Percentiles rank a stretch among this genome's conserved stretches.
Conservation (phyloP, 2,329 filamentous ascomycete species). For the Fusarium fujikuroi region DNA sequence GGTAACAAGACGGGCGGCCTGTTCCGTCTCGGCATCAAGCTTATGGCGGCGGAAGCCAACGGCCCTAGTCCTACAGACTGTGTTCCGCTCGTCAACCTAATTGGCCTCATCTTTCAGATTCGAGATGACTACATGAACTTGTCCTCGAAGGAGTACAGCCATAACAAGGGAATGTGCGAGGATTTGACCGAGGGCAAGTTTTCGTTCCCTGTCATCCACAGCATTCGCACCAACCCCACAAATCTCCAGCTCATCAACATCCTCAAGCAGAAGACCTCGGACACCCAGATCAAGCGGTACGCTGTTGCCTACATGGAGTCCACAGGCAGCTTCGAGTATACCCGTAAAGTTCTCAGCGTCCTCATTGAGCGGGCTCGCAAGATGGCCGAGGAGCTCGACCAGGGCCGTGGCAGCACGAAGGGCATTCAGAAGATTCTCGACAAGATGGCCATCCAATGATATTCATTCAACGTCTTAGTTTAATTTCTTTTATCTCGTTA, state of each 20-base stretch:
- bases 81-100: conserved; percentile 83
- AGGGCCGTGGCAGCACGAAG: conserved; percentile 63
- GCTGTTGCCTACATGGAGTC: conserved; percentile 91
- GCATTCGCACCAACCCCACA: conserved; percentile 79
- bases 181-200: conserved; percentile 98
- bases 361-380: conserved; percentile 72
- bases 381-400: conserved; percentile 73
- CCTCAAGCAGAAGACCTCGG: conserved; percentile 85
- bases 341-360: conserved; percentile 71
- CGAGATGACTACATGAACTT: conserved; percentile 95
- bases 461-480: not conserved
- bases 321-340: conserved; percentile 91
- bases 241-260: conserved; percentile 91
- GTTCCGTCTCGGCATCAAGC: conserved; percentile 84
- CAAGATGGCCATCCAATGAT: conserved; percentile 62
- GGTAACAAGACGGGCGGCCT: conserved; percentile 90
- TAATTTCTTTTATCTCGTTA: conserved; percentile 2
- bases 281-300: conserved; percentile 90
- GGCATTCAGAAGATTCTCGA: conserved; percentile 75
- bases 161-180: conserved; percentile 94
- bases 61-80: conserved; percentile 68
- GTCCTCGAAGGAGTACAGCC: conserved; percentile 75
- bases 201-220: conserved; percentile 94
- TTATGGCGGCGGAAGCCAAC: conserved; percentile 82
- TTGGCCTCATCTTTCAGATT: conserved; percentile 90